Conservation (phyloP, 805 yeast genomes). For the Saccharomycopsis oosterbeekiorum region DNA sequence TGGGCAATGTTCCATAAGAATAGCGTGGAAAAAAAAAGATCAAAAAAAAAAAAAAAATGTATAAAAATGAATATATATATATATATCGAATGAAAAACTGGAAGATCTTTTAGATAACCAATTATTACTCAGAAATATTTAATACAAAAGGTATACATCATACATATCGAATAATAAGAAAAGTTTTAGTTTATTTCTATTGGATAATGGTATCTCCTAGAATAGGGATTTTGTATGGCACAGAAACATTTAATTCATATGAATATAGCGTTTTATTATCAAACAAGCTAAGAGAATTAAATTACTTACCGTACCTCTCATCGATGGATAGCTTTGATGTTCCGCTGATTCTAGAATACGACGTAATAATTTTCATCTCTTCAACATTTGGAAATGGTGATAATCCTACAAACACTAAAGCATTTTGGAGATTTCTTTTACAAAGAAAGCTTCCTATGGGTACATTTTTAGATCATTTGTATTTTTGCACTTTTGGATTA, state of each 20-base stretch:
- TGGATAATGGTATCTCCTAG: background rate
- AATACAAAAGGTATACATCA: too few species aligned
- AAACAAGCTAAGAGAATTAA: constrained; percentile 42
- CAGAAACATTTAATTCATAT: constrained; percentile 88
- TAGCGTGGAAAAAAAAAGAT: background rate
- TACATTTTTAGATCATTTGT: constrained; percentile 50
- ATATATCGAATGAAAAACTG: background rate
- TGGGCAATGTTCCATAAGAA: background rate
- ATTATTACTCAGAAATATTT: background rate
- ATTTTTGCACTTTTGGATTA: constrained; percentile 71
- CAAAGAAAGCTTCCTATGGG: constrained; percentile 47
- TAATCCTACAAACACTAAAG: constrained; percentile 65
- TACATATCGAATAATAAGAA: too few species aligned
- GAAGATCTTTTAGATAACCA: background rate
- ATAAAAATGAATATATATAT: background rate
- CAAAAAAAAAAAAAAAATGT: background rate
- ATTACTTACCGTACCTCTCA: constrained; percentile 38
- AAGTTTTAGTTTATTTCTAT: background rate
- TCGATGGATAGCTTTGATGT: constrained; percentile 55
- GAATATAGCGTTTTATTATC: constrained; percentile 68
- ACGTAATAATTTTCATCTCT: constrained; percentile 48
- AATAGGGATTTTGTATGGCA: constrained; percentile 69
- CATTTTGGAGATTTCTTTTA: constrained; percentile 67
- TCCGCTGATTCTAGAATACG: constrained; percentile 40
- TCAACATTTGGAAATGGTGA: constrained; percentile 97